These are phyloP conservation scores for Fusarium sp. DNA, from an alignment of 2,329 filamentous ascomycete species.

Conservation along the genomic window DNA sequence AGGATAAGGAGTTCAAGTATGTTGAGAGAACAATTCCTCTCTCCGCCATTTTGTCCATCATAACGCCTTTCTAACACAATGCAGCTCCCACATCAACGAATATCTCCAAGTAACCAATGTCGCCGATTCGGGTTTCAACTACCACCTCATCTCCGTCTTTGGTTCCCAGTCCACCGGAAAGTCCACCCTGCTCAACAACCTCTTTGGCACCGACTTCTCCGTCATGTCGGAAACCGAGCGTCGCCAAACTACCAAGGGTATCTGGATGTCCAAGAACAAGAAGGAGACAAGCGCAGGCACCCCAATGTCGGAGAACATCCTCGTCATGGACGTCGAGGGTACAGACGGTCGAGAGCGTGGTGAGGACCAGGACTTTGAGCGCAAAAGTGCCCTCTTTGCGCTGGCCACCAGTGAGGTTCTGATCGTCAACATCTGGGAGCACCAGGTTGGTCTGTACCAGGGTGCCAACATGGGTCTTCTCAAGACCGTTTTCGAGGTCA, in stretches of 20 bases:
- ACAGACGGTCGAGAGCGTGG: conserved; percentile 96
- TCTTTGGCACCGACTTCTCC: conserved; percentile 95
- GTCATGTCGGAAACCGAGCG: conserved; percentile 97
- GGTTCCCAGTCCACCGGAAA: conserved; percentile 99
- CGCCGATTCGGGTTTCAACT: conserved; percentile 94
- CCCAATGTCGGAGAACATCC: conserved; percentile 94
- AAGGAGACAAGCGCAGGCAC: conserved; percentile 61
- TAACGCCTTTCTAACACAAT: conserved; percentile 26
- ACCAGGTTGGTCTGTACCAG: conserved; percentile 97
- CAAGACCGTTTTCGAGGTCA: conserved; percentile 99
- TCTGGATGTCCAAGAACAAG: conserved; percentile 99
- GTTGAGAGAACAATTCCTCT: conserved; percentile 48
- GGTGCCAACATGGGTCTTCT: conserved; percentile 98
- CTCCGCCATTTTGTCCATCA: conserved; percentile 14
- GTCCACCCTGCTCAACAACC: conserved; percentile 93
- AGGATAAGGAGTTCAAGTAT: conserved; percentile 95
- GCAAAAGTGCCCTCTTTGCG: conserved; percentile 97
- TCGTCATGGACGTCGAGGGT: conserved; percentile 99
- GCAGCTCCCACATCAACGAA: conserved; percentile 78
- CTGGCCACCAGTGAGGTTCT: conserved; percentile 97
- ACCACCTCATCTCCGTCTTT: conserved; percentile 98
- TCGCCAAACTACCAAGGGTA: conserved; percentile 97
- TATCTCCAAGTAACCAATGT: conserved; percentile 86
- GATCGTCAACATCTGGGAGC: conserved; percentile 99
- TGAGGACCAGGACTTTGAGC: conserved; percentile 98